Evolutionary conservation across 352 stramenopile species (phyloP), one percentile per base, ranked within the genome.

Genomic region (Phytopythium mirpurense): DNA sequence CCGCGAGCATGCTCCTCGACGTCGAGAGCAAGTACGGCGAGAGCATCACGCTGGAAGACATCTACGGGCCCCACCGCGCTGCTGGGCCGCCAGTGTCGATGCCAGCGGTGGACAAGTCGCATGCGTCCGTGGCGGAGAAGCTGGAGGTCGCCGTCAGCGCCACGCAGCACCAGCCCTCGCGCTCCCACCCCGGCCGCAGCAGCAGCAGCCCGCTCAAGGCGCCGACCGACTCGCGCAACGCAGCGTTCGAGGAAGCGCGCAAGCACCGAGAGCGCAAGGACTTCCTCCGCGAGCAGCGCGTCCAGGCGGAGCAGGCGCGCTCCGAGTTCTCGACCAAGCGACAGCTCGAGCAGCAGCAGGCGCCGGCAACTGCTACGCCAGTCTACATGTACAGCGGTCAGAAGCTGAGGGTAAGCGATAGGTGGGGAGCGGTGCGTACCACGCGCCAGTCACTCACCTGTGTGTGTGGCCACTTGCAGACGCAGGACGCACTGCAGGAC

Each of bases 1-100:
- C 67, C 3, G 74, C 70, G 1, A 45, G 57, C 2, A 93, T 93
- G 73, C 60, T 97, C 32, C 62, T 92, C 5, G 74, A 96, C 51
- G 67, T 97, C 23, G 88, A 97, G 57, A 90, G 81, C 63, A 95
- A 96, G 59, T 97, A 97, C 54, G 90, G 90, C 49, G 86, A 96
- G 63, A 93, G 82, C 54, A 90, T 97, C 47, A 91, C 79, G 29
- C 57, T 94, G 2, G 74, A 90, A 58, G 90, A 97, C 62, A 94
- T 96, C 44, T 72, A 93, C 50, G 88, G 66, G 4, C 35, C 18
- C 19, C 52, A 38, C 15, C 46, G 19, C 16, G 34, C 19, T 21
- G 11, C 32, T 19, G 29, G 19, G 0, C 0, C 15, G 12, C 7
- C 46, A 8, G 5, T 42, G 31, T 12, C 27, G 31, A n/a, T n/a